Evolutionary conservation across 192 early-diverging fungal species (phyloP).

Genomic region (Coemansia sp.): DNA sequence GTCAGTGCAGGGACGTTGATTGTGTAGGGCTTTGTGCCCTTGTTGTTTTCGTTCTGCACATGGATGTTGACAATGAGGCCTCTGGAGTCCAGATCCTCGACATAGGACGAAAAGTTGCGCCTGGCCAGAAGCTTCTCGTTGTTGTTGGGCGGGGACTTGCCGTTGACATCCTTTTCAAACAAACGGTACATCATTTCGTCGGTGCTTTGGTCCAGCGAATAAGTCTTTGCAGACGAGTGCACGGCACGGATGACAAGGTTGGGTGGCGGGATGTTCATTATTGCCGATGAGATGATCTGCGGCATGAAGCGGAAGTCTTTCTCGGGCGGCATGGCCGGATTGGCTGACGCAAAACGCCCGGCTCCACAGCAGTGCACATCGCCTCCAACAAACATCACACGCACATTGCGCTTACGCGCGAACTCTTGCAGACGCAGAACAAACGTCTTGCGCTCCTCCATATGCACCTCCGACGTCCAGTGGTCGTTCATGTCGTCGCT

Average conservation of each 20-base stretch:
- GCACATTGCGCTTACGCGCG: slow-evolving; percentile 58
- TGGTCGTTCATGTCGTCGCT: slow-evolving; percentile 86
- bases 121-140: slow-evolving; percentile 59
- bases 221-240: slow-evolving; percentile 59
- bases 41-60: slow-evolving; percentile 58
- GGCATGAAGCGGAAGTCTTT: slow-evolving; percentile 72
- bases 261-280: slow-evolving; percentile 79
- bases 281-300: slow-evolving; percentile 79
- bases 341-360: slow-evolving; percentile 58
- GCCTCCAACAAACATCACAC: slow-evolving; percentile 79
- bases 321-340: slow-evolving; percentile 56
- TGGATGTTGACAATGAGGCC: slow-evolving; percentile 58
- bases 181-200: slow-evolving; percentile 73
- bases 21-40: slow-evolving; percentile 53
- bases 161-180: slow-evolving; percentile 71
- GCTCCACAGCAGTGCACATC: slow-evolving; percentile 76
- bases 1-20: slow-evolving; percentile 48
- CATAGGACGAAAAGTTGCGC: slow-evolving; percentile 62
- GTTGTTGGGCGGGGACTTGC: slow-evolving; percentile 54
- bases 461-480: slow-evolving; percentile 68
- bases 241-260: slow-evolving; percentile 65
- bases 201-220: slow-evolving; percentile 61
- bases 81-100: slow-evolving; percentile 31
- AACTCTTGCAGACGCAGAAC: slow-evolving; percentile 67
- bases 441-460: slow-evolving; percentile 67